A percentile compares a stretch with the other conserved stretches of the same genome.
Evolutionary conservation across 2,329 filamentous ascomycete species (phyloP).

Genomic region (Onygenales sp.): DNA sequence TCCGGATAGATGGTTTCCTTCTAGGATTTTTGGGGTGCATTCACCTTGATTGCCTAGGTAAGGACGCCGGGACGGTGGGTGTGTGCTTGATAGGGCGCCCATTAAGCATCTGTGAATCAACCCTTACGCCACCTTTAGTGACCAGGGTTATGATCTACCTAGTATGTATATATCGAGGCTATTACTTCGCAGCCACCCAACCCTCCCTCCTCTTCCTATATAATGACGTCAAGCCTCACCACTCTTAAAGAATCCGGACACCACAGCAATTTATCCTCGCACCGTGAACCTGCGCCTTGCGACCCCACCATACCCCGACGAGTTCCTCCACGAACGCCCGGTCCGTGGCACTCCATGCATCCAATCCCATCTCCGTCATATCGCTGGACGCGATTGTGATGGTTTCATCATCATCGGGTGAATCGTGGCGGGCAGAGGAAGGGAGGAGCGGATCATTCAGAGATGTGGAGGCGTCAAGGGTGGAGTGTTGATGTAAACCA

Average conservation of each 20-base stretch:
- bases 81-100: no score
- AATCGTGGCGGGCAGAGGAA: background rate
- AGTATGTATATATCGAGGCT: no score
- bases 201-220: no score
- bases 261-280: constrained; percentile 39
- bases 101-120: no score
- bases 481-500: background rate
- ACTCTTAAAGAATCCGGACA: constrained; percentile 31
- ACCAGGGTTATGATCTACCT: no score
- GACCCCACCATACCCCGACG: constrained; percentile 37
- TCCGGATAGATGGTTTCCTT: no score
- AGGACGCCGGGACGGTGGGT: no score
- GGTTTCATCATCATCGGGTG: constrained; percentile 13
- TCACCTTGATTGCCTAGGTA: no score
- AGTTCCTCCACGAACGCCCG: constrained; percentile 37
- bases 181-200: no score
- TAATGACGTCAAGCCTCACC: no score
- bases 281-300: constrained; percentile 33
- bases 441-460: constrained; percentile 1
- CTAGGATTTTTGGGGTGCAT: no score
- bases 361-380: constrained; percentile 40
- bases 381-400: constrained; percentile 34
- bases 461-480: background rate
- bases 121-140: no score
- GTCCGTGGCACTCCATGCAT: constrained; percentile 40